Evolutionary conservation across 2,329 filamentous ascomycete species (phyloP).

Genomic region (Westerdykella ornata): DNA sequence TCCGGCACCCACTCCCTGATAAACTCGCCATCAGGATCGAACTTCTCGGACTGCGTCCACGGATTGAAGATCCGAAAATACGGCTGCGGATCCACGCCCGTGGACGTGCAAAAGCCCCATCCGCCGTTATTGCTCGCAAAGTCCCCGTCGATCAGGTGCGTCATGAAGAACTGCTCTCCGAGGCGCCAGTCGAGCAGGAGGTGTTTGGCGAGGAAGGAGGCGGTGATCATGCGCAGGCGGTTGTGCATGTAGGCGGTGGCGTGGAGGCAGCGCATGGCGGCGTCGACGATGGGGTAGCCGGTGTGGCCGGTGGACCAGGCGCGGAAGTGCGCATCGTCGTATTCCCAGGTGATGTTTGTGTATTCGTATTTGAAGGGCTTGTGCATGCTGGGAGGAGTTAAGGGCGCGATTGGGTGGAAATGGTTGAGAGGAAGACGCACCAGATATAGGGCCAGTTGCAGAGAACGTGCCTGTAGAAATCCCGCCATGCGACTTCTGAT

Average conservation of each 20-base stretch:
- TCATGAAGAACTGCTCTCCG: constrained; percentile 48
- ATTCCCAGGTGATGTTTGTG: constrained; percentile 72
- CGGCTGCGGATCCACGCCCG: constrained; percentile 76
- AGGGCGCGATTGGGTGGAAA: constrained; percentile 3
- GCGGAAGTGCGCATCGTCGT: constrained; percentile 49
- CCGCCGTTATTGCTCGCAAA: constrained; percentile 53
- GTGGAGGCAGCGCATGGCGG: constrained; percentile 48
- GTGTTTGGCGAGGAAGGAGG: constrained; percentile 46
- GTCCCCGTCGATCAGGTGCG: constrained; percentile 44
- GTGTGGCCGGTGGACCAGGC: constrained; percentile 54
- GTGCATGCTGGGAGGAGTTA: constrained; percentile 51
- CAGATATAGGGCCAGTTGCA: constrained; percentile 79
- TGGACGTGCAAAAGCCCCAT: constrained; percentile 60
- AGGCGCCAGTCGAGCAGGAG: constrained; percentile 47
- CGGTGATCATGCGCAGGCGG: constrained; percentile 46
- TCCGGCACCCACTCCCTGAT: constrained; percentile 80
- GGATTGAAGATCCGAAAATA: constrained; percentile 93
- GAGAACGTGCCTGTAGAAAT: constrained; percentile 57
- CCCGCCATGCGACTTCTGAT: constrained; percentile 47
- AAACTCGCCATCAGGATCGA: constrained; percentile 70
- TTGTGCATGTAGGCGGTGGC: constrained; percentile 50
- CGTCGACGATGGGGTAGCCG: constrained; percentile 46
- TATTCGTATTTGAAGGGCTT: constrained; percentile 79
- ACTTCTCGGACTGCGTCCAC: constrained; percentile 75
- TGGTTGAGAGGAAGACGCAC: constrained; percentile 38